phyloP scores from a whole-genome alignment of 495 filamentous ascomycete genomes.

The Penicillium pulvis region DNA sequence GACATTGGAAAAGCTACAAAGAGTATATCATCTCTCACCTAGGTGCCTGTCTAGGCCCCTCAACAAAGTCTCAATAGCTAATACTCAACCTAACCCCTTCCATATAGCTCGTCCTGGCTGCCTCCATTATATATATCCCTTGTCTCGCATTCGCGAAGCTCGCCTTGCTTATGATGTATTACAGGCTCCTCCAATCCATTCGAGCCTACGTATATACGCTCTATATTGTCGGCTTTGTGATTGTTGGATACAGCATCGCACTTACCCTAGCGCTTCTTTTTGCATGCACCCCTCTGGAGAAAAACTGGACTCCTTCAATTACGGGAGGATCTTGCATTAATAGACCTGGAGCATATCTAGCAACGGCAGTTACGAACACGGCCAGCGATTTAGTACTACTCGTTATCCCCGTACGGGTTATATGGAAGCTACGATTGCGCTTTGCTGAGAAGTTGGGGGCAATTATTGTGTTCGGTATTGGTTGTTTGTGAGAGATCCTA shows the following conservation, averaged over 20 bases:
- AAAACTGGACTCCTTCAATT: not conserved
- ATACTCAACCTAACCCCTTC: too few relatives aligned
- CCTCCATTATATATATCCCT: slow-evolving; percentile 29
- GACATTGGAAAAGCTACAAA: not conserved
- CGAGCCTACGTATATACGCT: not conserved
- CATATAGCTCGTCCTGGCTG: slow-evolving; percentile 24
- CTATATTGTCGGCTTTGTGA: not conserved
- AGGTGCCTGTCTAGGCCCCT: too few relatives aligned
- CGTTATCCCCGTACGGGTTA: slow-evolving; percentile 33
- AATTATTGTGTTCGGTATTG: slow-evolving; percentile 18
- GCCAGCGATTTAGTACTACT: slow-evolving; percentile 20
- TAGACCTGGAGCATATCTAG: not conserved
- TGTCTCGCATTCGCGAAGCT: slow-evolving; percentile 38
- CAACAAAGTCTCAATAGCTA: too few relatives aligned
- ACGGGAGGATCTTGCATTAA: not conserved
- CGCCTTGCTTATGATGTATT: slow-evolving; percentile 32
- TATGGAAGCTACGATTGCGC: slow-evolving; percentile 23
- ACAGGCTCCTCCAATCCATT: slow-evolving; percentile 5
- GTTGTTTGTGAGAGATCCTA: not conserved
- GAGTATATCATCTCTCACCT: not conserved
- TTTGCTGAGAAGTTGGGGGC: slow-evolving; percentile 22
- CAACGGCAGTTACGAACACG: not conserved
- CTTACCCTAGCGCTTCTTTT: not conserved
- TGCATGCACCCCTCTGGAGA: not conserved
- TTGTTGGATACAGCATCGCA: not conserved